These are phyloP conservation scores for Suhomyces sp. DNA, from an alignment of 805 yeast species.

Conservation along the genomic window DNA sequence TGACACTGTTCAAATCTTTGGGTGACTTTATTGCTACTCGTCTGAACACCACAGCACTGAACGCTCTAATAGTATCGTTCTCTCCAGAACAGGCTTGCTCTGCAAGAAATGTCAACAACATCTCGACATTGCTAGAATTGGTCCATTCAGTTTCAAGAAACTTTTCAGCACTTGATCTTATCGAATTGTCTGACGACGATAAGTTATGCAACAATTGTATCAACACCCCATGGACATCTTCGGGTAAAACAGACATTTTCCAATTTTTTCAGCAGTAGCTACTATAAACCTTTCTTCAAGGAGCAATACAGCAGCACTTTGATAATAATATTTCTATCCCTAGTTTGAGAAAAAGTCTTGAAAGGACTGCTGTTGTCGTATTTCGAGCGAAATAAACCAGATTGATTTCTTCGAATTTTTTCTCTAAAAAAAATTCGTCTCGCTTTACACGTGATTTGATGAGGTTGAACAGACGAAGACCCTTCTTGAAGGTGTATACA, in stretches of 20 bases:
- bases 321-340: neutral
- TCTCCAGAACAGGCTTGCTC: slow-evolving; percentile 68
- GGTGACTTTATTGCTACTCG: slow-evolving; percentile 82
- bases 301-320: neutral
- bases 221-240: slow-evolving; percentile 56
- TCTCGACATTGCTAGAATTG: slow-evolving; percentile 59
- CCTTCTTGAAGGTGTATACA: neutral
- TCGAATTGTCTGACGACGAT: slow-evolving; percentile 72
- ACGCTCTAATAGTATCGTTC: slow-evolving; percentile 59
- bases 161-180: slow-evolving; percentile 77
- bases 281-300: neutral
- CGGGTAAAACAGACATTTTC: slow-evolving; percentile 43
- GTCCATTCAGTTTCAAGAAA: slow-evolving; percentile 76
- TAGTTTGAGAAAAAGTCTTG: neutral
- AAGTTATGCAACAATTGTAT: slow-evolving; percentile 53
- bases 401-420: slow-evolving; percentile 2
- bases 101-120: slow-evolving; percentile 73
- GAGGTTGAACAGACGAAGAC: slow-evolving; percentile 1
- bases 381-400: neutral
- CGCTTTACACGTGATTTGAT: slow-evolving; percentile 2
- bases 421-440: neutral
- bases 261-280: neutral
- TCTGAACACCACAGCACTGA: slow-evolving; percentile 86
- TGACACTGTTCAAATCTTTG: slow-evolving; percentile 56
- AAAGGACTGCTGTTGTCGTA: neutral